phyloP scores from a whole-genome alignment of 1,284 basidiomycete genomes.

The Rhizoctonia solani region DNA sequence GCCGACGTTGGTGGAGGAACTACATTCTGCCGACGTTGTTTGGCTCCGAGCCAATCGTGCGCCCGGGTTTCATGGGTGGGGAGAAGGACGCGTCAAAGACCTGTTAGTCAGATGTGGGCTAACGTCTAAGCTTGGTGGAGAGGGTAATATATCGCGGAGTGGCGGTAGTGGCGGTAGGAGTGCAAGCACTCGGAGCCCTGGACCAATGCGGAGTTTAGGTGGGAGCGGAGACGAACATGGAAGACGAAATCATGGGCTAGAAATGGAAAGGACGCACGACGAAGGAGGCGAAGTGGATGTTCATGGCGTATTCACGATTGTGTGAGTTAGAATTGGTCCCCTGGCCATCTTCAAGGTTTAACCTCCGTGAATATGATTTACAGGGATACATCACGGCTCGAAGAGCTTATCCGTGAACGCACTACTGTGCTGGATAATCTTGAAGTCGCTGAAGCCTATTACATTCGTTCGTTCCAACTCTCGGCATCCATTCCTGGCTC shows the following conservation, averaged over 20 bases:
- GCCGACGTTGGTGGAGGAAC: slow-evolving; percentile 63
- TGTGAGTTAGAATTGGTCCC: slow-evolving; percentile 50
- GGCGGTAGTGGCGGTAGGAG: slow-evolving; percentile 31
- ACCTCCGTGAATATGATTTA: slow-evolving; percentile 31
- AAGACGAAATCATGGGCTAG: slow-evolving; percentile 20
- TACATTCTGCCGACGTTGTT: slow-evolving; percentile 69
- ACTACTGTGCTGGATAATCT: slow-evolving; percentile 73
- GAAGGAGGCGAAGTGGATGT: slow-evolving; percentile 61
- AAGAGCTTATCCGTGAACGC: slow-evolving; percentile 68
- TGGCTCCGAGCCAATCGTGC: slow-evolving; percentile 66
- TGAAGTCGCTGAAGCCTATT: slow-evolving; percentile 75
- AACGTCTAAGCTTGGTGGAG: slow-evolving; percentile 34
- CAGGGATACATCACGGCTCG: slow-evolving; percentile 70
- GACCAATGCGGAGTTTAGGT: slow-evolving; percentile 42
- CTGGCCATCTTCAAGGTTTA: not conserved
- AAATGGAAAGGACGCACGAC: slow-evolving; percentile 51
- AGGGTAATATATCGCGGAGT: slow-evolving; percentile 35
- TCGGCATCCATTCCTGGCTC: slow-evolving; percentile 55
- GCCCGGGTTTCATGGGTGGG: slow-evolving; percentile 68
- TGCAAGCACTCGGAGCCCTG: slow-evolving; percentile 39
- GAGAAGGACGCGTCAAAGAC: slow-evolving; percentile 69
- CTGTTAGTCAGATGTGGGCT: slow-evolving; percentile 66
- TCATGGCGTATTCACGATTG: slow-evolving; percentile 71
- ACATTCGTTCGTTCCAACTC: slow-evolving; percentile 74
- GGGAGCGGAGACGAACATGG: slow-evolving; percentile 46